These are phyloP conservation scores for Penicillium corylophilum DNA, from an alignment of 2,329 filamentous ascomycete genomes.

Conservation along the genomic window DNA sequence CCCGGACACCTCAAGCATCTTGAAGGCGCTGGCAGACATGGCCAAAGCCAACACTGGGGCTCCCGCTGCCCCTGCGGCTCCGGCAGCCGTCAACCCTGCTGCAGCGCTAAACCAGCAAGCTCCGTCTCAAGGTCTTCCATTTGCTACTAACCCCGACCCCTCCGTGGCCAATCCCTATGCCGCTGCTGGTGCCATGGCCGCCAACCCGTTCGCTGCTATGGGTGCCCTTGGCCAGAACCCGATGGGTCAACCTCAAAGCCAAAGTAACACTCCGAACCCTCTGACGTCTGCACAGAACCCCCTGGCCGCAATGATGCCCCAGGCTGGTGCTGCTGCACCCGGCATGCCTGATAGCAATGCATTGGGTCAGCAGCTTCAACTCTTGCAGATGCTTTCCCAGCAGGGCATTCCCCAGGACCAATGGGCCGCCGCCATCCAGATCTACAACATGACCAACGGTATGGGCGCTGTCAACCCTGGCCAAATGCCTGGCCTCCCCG, in stretches of 20 bases:
- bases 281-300: slow-evolving; percentile 41
- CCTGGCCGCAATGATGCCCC: slow-evolving; percentile 45
- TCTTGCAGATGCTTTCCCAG: slow-evolving; percentile 72
- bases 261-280: slow-evolving; percentile 43
- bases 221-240: slow-evolving; percentile 41
- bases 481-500: slow-evolving; percentile 34
- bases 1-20: slow-evolving; percentile 64
- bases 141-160: slow-evolving; percentile 45
- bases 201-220: slow-evolving; percentile 50
- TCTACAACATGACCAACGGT: slow-evolving; percentile 44
- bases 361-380: slow-evolving; percentile 67
- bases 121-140: slow-evolving; percentile 34
- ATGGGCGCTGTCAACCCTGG: slow-evolving; percentile 31
- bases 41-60: slow-evolving; percentile 68
- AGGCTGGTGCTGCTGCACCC: slow-evolving; percentile 33
- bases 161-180: slow-evolving; percentile 58
- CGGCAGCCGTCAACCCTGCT: slow-evolving; percentile 44
- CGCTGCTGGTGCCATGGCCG: slow-evolving; percentile 46
- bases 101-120: slow-evolving; percentile 52
- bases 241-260: slow-evolving; percentile 40
- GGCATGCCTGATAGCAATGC: slow-evolving; percentile 45
- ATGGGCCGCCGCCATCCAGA: slow-evolving; percentile 60
- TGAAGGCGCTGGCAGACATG: slow-evolving; percentile 77
- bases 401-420: slow-evolving; percentile 77
- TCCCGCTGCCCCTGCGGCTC: slow-evolving; percentile 39